Evolutionary conservation across 108 stramenopile genomes (phyloP).

Genomic region (Nitzschia sp.): DNA sequence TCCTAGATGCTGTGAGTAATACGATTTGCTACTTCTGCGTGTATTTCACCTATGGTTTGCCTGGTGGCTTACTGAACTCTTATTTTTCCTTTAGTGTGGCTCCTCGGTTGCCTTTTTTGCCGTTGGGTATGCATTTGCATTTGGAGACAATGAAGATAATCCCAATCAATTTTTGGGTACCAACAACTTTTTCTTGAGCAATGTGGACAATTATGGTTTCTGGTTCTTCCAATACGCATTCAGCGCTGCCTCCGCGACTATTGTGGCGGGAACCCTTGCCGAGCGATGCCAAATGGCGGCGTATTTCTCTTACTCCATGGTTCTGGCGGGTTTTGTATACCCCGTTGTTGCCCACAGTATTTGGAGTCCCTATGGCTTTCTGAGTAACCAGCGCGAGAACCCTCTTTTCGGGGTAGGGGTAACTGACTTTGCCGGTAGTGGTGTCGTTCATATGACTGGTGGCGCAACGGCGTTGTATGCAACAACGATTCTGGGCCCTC

Average conservation of each 20-base stretch:
- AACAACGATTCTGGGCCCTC: constrained; percentile 81
- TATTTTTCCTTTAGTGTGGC: constrained; percentile 49
- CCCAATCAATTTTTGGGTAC: constrained; percentile 64
- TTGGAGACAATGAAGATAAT: constrained; percentile 46
- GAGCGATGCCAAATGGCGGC: constrained; percentile 76
- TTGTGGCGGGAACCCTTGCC: constrained; percentile 74
- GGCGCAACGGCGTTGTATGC: constrained; percentile 84
- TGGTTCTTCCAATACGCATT: constrained; percentile 69
- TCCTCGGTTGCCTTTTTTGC: constrained; percentile 71
- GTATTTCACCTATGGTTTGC: neutral
- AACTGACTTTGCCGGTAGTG: constrained; percentile 91
- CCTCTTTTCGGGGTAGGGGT: constrained; percentile 76
- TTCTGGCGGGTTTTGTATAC: constrained; percentile 84
- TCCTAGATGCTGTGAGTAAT: constrained; percentile 70
- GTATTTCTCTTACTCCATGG: constrained; percentile 73
- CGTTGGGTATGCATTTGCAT: constrained; percentile 85
- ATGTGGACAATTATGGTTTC: constrained; percentile 69
- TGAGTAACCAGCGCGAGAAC: constrained; percentile 44
- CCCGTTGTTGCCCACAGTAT: constrained; percentile 81
- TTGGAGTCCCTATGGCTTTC: constrained; percentile 75
- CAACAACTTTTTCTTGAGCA: constrained; percentile 81
- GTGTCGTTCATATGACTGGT: constrained; percentile 92
- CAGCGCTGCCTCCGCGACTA: constrained; percentile 70
- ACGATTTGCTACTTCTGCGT: neutral
- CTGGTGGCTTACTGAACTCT: neutral